Percentiles rank a stretch among this genome's conserved stretches.
These are phyloP conservation scores for Debaryomyces castellii DNA, from an alignment of 805 yeast species.

Conservation along the genomic window DNA sequence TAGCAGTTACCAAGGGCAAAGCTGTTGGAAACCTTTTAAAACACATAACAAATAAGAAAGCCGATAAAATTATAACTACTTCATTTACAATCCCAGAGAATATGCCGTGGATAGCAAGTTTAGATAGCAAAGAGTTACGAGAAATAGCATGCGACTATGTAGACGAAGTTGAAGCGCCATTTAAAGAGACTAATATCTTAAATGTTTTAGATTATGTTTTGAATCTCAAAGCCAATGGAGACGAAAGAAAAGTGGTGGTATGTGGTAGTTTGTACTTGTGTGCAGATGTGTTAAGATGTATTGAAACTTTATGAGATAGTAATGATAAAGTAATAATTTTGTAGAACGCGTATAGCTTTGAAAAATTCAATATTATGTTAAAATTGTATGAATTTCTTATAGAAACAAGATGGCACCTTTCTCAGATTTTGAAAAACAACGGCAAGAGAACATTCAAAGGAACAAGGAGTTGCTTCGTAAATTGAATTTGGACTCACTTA, in stretches of 20 bases:
- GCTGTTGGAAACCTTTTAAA: constrained; percentile 50
- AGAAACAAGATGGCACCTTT: constrained; percentile 21
- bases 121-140: constrained; percentile 30
- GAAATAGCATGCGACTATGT: constrained; percentile 18
- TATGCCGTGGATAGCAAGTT: constrained; percentile 89
- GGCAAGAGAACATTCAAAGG: constrained; percentile 78
- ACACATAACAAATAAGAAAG: constrained; percentile 42
- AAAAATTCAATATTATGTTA: background rate
- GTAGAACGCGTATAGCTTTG: background rate
- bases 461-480: constrained; percentile 73
- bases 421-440: constrained; percentile 67
- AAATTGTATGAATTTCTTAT: background rate
- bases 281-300: constrained; percentile 34
- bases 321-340: background rate
- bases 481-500: constrained; percentile 62
- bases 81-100: constrained; percentile 70
- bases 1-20: constrained; percentile 80
- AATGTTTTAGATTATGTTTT: constrained; percentile 13
- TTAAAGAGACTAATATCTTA: constrained; percentile 9
- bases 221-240: constrained; percentile 15
- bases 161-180: constrained; percentile 17
- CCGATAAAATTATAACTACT: constrained; percentile 63
- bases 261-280: constrained; percentile 46
- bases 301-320: constrained; percentile 1
- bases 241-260: constrained; percentile 30